These are phyloP conservation scores for Citrus cavaleriei DNA, from an alignment of 345 rosid genomes.

Conservation along the genomic window DNA sequence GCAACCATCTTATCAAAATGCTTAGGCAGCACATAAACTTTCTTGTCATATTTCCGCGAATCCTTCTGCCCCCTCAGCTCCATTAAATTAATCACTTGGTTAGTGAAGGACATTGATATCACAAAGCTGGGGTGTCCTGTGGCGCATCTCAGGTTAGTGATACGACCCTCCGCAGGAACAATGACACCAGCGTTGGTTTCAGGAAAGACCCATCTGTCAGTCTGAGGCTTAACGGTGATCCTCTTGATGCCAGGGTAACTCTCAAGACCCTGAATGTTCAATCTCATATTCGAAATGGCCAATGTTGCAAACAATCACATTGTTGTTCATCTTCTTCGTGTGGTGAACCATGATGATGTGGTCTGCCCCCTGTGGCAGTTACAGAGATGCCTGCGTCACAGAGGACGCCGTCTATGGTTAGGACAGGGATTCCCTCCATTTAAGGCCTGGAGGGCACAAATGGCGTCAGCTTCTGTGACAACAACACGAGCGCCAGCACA, in stretches of 20 bases:
- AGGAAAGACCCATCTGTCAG: constrained; percentile 28
- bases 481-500: constrained; percentile 89
- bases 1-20: constrained; percentile 76
- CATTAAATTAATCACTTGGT: constrained; percentile 69
- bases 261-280: not conserved
- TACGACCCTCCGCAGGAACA: constrained; percentile 56
- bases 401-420: constrained; percentile 53
- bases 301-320: not conserved
- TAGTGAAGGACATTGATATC: constrained; percentile 74
- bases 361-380: not conserved
- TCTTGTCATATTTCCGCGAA: constrained; percentile 57
- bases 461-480: constrained; percentile 85
- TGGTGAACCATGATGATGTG: not conserved
- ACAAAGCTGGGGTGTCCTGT: constrained; percentile 80
- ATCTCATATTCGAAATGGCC: not conserved
- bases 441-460: constrained; percentile 85
- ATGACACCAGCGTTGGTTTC: constrained; percentile 63
- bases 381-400: constrained; percentile 54
- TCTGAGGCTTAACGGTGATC: not conserved
- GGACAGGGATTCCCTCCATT: constrained; percentile 60
- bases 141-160: constrained; percentile 75
- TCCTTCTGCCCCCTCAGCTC: constrained; percentile 63
- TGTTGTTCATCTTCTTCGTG: not conserved
- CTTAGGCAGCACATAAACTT: constrained; percentile 67
- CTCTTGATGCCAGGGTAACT: not conserved